Conservation (phyloP, 371 early-diverging fungal genomes). For the Apophysomyces trapeziformis region DNA sequence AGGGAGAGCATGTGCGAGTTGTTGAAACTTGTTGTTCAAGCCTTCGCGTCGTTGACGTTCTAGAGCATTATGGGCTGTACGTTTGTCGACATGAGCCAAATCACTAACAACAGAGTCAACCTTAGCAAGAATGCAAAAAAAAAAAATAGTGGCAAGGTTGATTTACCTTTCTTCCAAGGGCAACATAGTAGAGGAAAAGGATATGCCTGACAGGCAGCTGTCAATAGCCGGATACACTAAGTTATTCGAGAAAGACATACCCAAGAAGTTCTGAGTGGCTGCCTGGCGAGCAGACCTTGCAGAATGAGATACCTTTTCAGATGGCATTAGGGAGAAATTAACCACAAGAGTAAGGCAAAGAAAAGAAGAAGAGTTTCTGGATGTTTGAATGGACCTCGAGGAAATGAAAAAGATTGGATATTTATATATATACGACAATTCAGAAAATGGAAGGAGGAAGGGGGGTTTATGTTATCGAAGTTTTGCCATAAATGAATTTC, state of each 20-base stretch:
- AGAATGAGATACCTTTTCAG: background rate
- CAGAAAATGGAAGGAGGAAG: too few species aligned
- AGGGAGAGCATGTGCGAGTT: slow-evolving; percentile 78
- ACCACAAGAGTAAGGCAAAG: background rate
- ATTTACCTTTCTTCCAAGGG: slow-evolving; percentile 6
- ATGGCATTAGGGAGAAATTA: background rate
- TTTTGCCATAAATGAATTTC: background rate
- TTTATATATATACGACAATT: background rate
- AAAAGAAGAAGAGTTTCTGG: background rate
- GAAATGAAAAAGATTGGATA: background rate
- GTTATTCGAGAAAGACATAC: background rate
- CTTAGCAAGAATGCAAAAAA: background rate
- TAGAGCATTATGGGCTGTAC: slow-evolving; percentile 80
- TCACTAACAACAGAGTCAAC: slow-evolving; percentile 22
- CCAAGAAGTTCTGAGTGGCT: background rate
- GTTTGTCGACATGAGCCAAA: slow-evolving; percentile 49
- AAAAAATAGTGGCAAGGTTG: background rate
- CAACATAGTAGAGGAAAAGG: background rate
- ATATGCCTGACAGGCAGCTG: background rate
- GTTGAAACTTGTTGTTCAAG: slow-evolving; percentile 76
- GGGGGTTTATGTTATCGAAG: background rate
- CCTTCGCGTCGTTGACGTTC: slow-evolving; percentile 82
- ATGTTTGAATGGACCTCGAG: background rate
- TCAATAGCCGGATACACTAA: background rate
- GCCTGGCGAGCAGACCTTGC: slow-evolving; percentile 6